Evolutionary conservation across 2,329 filamentous ascomycete genomes (phyloP), one percentile per base, ranked within the genome.

Genomic region (Fusarium cicatricum): DNA sequence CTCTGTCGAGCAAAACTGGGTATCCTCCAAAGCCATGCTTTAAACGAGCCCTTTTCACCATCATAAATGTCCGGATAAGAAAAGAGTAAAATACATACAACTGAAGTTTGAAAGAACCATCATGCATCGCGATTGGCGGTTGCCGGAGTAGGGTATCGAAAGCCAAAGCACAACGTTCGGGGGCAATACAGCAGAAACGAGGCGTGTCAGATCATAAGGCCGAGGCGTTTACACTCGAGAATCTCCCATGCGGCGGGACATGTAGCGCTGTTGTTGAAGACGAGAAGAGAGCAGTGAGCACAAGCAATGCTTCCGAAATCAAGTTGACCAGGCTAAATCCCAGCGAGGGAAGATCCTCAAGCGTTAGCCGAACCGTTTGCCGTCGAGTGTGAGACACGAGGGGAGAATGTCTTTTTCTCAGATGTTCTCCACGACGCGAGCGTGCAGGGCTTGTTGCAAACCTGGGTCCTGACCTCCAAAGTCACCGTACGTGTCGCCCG

Each of bases 361-460:
- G 59, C 67, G 71, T 74, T 66, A 74, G 71, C 71, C 47, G 31
- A 23, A 65, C 59, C 37, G 45, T 66, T 59, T 59, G 55, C 57
- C 52, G 46, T 61, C 45, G 53, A 40, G 26, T 42, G 36, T 38
- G 37, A 39, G 19, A 47, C 38, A 51, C 45, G 56, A 57, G 34
- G 60, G 55, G 50, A 58, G 41, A 64, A 46, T 19, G 34, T 40
- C 59, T 31, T 42, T 52, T 28, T 29, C 14, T 83, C 82, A 97
- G 75, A 97, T 94, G 77, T 93, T 89, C 82, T 97, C 91, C 64
- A 97, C 82, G 33, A 96, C 82, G 55, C 86, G 85, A 47, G 92
- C 86, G 73, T 95, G 93, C 73, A 97, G 85, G 29, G 91, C 92
- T 68, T 85, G 83, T 77, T 94, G 88, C 74, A 97, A 90, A 47